phyloP scores from a whole-genome alignment of 2,329 filamentous ascomycete genomes.

The Helotiales sp. region DNA sequence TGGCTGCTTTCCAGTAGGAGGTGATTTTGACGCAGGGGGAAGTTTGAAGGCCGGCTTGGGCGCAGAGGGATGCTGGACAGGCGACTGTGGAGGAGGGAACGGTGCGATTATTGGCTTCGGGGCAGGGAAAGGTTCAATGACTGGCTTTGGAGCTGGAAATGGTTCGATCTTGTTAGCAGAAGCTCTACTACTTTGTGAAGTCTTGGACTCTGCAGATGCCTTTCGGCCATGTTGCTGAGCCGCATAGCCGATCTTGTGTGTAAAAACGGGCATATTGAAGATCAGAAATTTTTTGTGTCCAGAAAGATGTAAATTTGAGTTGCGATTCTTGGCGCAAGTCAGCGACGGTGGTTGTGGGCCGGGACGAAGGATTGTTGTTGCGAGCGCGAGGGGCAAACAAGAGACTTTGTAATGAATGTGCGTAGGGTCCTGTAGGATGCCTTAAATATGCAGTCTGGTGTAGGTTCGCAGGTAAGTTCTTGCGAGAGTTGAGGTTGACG shows the following conservation, averaged over 20 bases:
- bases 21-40: conserved; percentile 2
- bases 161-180: conserved; percentile 39
- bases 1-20: conserved; percentile 19
- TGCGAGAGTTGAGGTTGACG: neutral
- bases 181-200: conserved; percentile 18
- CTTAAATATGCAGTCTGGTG: neutral
- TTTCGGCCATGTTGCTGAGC: conserved; percentile 4
- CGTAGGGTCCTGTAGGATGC: neutral
- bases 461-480: neutral
- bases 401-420: neutral
- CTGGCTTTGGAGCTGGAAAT: conserved; percentile 28
- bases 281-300: neutral
- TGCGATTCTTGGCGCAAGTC: neutral
- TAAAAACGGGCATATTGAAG: conserved; percentile 21
- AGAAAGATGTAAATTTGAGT: neutral
- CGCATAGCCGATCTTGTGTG: conserved; percentile 32
- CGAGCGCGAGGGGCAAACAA: neutral
- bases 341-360: neutral
- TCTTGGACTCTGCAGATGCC: conserved; percentile 11
- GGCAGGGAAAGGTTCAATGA: conserved; percentile 38
- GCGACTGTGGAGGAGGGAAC: conserved; percentile 27
- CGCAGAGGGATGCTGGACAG: conserved; percentile 34
- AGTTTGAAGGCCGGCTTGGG: neutral
- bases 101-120: conserved; percentile 35
- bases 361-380: neutral